phyloP scores from a whole-genome alignment of 2,329 filamentous ascomycete genomes.

The Scolecobasidium constrictum region DNA sequence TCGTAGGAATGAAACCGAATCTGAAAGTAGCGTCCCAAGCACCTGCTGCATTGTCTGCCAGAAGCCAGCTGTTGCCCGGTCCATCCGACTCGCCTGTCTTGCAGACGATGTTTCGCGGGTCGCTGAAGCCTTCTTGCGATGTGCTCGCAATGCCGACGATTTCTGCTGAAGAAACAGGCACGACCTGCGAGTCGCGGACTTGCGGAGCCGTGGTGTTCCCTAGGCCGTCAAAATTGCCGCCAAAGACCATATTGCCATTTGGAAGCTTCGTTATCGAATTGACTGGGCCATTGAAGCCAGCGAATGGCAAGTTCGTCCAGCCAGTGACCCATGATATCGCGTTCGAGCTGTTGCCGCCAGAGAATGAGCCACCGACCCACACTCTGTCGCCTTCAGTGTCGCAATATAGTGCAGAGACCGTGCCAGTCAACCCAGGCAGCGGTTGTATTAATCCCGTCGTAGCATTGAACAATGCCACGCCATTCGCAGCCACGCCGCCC shows the following conservation, averaged over 20 bases:
- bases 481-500: constrained; percentile 61
- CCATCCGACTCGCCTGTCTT: constrained; percentile 56
- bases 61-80: constrained; percentile 70
- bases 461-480: constrained; percentile 72
- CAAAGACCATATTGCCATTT: constrained; percentile 83
- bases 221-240: constrained; percentile 77
- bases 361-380: constrained; percentile 84
- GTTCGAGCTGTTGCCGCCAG: constrained; percentile 71
- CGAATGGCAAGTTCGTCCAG: constrained; percentile 78
- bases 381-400: constrained; percentile 68
- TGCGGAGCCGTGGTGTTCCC: constrained; percentile 65
- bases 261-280: constrained; percentile 70
- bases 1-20: constrained; percentile 79
- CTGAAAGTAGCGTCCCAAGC: constrained; percentile 75
- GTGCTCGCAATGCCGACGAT: constrained; percentile 58
- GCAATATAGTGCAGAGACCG: constrained; percentile 73
- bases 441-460: constrained; percentile 58
- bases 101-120: constrained; percentile 77
- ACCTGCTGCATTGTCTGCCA: constrained; percentile 63
- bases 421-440: constrained; percentile 71
- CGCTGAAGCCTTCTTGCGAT: constrained; percentile 51
- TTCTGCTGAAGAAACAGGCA: constrained; percentile 73
- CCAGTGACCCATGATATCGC: constrained; percentile 67
- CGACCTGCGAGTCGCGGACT: constrained; percentile 60
- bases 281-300: constrained; percentile 89